Percentiles rank a stretch among this genome's conserved stretches.
Evolutionary conservation across 805 yeast genomes (phyloP).

Genomic region (Candida yuanshanica): DNA sequence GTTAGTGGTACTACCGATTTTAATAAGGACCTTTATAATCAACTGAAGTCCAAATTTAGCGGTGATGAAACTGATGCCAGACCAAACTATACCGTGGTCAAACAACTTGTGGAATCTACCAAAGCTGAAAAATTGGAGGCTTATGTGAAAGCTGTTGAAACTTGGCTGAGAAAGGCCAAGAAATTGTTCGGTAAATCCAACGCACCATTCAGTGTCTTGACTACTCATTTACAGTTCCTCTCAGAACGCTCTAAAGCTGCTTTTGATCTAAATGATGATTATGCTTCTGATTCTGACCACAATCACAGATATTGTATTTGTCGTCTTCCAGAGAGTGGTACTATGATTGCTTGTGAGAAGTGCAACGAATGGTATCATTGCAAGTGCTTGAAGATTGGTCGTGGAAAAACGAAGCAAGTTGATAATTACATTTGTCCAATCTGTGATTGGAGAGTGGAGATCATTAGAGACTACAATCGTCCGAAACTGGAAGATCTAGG

Average conservation of each 20-base stretch:
- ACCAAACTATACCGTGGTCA: conserved; percentile 25
- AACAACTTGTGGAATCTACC: conserved; percentile 20
- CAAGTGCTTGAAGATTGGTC: conserved; percentile 43
- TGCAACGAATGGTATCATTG: conserved; percentile 74
- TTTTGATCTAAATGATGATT: conserved; percentile 24
- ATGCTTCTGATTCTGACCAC: conserved; percentile 8
- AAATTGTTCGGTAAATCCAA: conserved; percentile 30
- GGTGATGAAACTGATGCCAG: conserved; percentile 30
- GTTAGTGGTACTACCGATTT: conserved; percentile 4
- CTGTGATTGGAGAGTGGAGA: conserved; percentile 36
- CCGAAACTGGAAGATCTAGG: conserved; percentile 31
- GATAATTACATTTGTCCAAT: conserved; percentile 47
- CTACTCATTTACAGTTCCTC: conserved; percentile 21
- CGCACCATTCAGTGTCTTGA: conserved; percentile 27
- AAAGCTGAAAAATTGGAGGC: conserved; percentile 15
- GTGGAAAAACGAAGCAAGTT: conserved; percentile 25
- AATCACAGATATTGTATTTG: conserved; percentile 50
- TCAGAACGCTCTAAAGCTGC: conserved; percentile 18
- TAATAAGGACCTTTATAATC: conserved; percentile 2
- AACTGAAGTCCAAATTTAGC: conserved; percentile 16
- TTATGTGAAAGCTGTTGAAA: conserved; percentile 25
- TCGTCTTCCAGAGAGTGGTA: conserved; percentile 51
- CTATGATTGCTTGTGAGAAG: conserved; percentile 64
- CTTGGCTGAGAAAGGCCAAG: conserved; percentile 32
- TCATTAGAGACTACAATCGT: conserved; percentile 28